Evolutionary conservation across 495 filamentous ascomycete genomes (phyloP), one percentile per base, ranked within the genome.

Genomic region (Baudoinia panamericana): DNA sequence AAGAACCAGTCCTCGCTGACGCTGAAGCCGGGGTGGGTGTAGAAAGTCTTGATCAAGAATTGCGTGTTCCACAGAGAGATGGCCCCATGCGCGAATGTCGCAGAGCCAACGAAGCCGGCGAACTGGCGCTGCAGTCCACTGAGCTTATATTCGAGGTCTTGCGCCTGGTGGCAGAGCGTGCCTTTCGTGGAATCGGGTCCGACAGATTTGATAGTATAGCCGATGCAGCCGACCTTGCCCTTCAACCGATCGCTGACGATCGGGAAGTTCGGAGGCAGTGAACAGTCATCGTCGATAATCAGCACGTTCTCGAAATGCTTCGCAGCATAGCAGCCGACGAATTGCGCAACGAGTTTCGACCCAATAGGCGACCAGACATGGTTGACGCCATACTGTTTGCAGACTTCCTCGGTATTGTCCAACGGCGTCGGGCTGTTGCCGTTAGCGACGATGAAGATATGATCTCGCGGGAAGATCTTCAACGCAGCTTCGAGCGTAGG

Each of bases 1-100:
- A 67, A 60, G 53, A 67, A 67, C 64, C 64, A 67, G 43, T 67
- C 63, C 19, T 67, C 64, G 3, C 56, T 61, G 15, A 67, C 63
- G 3, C 51, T 59, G 35, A 65, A 67, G 0, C 64, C 64, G 6
- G 64, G 64, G 40, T 67, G 64, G 27, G 62, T 54, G 33, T 63
- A 45, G 35, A 67, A 63, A 3, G 63, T 64, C 30, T 61, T 41
- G 35, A 64, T 55, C 23, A 67, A 39, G 26, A 65, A 59, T 17
- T 59, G 44, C 1, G 57, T 53, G 18, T 67, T 58, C 64, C 64
- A 67, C n/a, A 67, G 45, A 5, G 59, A 62, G 23, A 67, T 67
- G 2, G 63, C 63, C 1, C 64, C 64, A 30, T 67, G 64, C 0
- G 64, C 58, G 28, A 67, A 67, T 0, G 63, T 67, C 0, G 62